Conservation (phyloP, 2,329 filamentous ascomycete species). For the Elsinoe ampelina region DNA sequence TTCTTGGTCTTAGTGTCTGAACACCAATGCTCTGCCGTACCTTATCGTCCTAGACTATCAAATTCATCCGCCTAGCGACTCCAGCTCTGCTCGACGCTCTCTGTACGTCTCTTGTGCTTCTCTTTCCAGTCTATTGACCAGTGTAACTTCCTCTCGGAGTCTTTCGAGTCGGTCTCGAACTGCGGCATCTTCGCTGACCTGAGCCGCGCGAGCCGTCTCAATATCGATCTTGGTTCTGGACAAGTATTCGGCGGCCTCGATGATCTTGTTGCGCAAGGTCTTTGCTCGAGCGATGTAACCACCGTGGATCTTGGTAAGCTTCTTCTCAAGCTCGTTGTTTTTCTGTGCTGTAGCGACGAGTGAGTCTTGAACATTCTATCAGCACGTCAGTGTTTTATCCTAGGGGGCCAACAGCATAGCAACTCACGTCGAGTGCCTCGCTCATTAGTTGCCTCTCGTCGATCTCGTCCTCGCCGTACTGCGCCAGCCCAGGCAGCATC, state of each 20-base stretch:
- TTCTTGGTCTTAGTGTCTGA: too few relatives aligned
- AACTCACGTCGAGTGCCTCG: constrained; percentile 62
- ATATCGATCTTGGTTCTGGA: constrained; percentile 64
- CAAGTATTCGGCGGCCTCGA: constrained; percentile 63
- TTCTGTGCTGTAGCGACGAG: constrained; percentile 67
- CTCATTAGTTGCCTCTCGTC: constrained; percentile 58
- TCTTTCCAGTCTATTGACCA: constrained; percentile 70
- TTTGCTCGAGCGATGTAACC: constrained; percentile 85
- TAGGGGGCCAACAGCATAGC: neutral
- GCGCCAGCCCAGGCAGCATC: constrained; percentile 66
- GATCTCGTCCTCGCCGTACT: constrained; percentile 68
- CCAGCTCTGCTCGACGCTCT: constrained; percentile 66
- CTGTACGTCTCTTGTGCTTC: constrained; percentile 86
- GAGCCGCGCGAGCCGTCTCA: constrained; percentile 63
- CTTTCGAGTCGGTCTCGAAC: constrained; percentile 62
- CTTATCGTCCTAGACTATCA: neutral
- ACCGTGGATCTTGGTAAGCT: constrained; percentile 74
- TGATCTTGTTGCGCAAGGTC: constrained; percentile 68
- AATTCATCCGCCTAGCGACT: constrained; percentile 37
- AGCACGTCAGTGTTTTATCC: constrained; percentile 8
- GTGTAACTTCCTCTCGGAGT: constrained; percentile 72
- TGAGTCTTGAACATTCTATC: constrained; percentile 58
- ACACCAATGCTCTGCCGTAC: too few relatives aligned
- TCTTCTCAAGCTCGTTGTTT: constrained; percentile 86
- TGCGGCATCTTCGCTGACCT: constrained; percentile 70